Evolutionary conservation across 2,329 filamentous ascomycete genomes (phyloP), one percentile per base, ranked within the genome.

Genomic region (Colletotrichum liriopes): DNA sequence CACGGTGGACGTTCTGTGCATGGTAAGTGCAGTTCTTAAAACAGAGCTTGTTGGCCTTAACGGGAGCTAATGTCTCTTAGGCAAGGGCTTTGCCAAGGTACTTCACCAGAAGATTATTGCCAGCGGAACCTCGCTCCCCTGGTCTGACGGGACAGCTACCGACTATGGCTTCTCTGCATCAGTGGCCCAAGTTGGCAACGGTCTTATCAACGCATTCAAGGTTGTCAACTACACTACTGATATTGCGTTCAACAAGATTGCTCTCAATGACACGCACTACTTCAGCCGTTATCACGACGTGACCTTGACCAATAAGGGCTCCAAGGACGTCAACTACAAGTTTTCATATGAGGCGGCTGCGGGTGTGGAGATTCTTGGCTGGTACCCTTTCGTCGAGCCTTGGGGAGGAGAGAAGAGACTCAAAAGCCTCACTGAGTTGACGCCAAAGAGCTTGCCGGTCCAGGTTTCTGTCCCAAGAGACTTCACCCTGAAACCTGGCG

Each of bases 191-290:
- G 82, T 77, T 78, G 84, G 84, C 43, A 82, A 77, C 58, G 84
- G 84, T 12, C 77, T 85, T 6, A 78, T 86, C 47, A 80, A 85
- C 65, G 83, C 82, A n/a, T 82, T 79, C 69, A 82, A 84, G 71
- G 79, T 84, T 4, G 78, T 85, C 14, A 79, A 82, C 55, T 80
- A 84, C 39, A 81, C 73, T 2, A 83, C 82, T 1, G 72, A 76
- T 16, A 75, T 86, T 39, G 78, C 79, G 14, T 82, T 81, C 5
- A 79, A 81, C 39, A 83, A 81, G 71, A 79, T 86, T 41, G 78
- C 79, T 14, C 81, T 86, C 71, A 86, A 86, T 67, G 85, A 86
- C 70, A 86, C 84, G 3, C 78, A 79, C 43, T 75, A 83, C 72
- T 82, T 86, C 71, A 77, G 77, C 37, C 74, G 68, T 39, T 74